Evolutionary conservation across 192 early-diverging fungal genomes (phyloP).

Genomic region (Mortierella antarctica): DNA sequence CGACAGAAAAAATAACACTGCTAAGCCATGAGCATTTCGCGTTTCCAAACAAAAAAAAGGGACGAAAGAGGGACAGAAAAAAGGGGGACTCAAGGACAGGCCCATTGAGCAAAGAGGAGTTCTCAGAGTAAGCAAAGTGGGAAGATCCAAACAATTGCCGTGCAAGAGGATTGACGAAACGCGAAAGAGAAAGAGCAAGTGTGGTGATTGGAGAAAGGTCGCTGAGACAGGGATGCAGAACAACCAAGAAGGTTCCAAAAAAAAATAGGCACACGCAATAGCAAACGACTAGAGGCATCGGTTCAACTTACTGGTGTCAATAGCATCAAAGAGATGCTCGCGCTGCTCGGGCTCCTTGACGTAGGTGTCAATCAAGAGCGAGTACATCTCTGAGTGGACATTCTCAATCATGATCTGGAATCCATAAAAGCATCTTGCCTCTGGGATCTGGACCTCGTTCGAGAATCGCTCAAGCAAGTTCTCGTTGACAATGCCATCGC

Average conservation of each 20-base stretch:
- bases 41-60: background rate
- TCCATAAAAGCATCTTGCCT: conserved; percentile 94
- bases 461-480: conserved; percentile 92
- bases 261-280: background rate
- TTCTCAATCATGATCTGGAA: conserved; percentile 99
- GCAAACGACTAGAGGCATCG: no score
- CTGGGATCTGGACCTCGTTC: conserved; percentile 93
- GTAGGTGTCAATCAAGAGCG: conserved; percentile 94
- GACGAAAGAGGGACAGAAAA: background rate
- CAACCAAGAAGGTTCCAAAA: conserved; percentile 4
- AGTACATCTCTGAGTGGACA: conserved; percentile 96
- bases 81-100: background rate
- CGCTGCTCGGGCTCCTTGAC: conserved; percentile 88
- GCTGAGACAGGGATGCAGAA: background rate
- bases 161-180: no score
- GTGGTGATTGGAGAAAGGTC: no score
- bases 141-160: no score
- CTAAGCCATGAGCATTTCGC: background rate
- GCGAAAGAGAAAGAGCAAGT: no score
- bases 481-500: conserved; percentile 97
- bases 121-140: no score
- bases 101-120: no score
- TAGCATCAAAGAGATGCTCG: conserved; percentile 90
- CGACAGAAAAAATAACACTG: conserved; percentile 13
- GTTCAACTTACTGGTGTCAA: conserved; percentile 79